Conservation (phyloP, 176 grass and related monocot species). For the Musa beccarii region DNA sequence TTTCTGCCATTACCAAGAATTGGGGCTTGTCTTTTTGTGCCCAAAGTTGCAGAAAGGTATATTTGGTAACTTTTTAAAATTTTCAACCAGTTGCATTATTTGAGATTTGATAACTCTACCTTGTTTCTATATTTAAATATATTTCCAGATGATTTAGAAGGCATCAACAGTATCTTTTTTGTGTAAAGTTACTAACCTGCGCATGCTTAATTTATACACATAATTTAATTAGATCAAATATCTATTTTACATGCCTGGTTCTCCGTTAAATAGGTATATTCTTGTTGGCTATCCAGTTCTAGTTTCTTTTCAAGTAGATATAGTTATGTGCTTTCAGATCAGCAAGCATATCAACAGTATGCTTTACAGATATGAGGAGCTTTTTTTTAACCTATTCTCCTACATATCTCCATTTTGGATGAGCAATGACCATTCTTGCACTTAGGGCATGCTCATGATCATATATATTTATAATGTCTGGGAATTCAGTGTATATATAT, state of each 20-base stretch:
- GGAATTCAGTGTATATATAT: too few species aligned
- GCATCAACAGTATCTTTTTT: background rate
- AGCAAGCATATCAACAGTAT: background rate
- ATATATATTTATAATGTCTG: too few species aligned
- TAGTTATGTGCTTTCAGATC: background rate
- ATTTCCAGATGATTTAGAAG: background rate
- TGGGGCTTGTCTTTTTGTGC: constrained; percentile 40
- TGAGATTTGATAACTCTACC: background rate
- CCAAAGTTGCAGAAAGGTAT: constrained; percentile 77
- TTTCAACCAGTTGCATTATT: background rate
- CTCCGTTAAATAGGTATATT: background rate
- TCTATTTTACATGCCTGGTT: background rate
- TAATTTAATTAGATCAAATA: background rate
- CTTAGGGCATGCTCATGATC: background rate
- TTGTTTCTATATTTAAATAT: background rate
- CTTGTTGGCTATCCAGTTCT: background rate
- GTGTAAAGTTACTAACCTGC: background rate
- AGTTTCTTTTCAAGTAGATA: background rate
- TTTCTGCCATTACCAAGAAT: constrained; percentile 21
- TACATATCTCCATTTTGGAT: background rate
- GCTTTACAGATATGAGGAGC: background rate
- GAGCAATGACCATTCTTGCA: background rate
- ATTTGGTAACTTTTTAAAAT: background rate
- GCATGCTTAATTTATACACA: too few species aligned
- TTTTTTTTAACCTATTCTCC: background rate